Base-by-base conservation (phyloP, 164 flowering plant genomes). In the Aristolochia californica region DNA sequence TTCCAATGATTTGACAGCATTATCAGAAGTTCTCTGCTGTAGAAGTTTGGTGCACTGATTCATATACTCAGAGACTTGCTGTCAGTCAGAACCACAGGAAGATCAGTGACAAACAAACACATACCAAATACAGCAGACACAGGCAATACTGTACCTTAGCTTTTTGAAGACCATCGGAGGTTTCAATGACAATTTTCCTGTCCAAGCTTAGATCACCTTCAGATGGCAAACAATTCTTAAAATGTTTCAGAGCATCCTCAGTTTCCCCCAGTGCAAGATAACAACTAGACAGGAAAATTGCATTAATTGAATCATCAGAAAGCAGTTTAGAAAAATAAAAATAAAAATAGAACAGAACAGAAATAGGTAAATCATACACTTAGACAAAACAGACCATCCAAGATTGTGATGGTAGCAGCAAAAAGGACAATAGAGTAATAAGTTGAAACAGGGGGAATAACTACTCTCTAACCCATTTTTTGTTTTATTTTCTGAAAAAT, bases 231-330 rank as follows among this genome's bases (percentile, higher is more conserved):
- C 80, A 78, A 53, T 72, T 78, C 34, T 58, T 75, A 66, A 74
- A 94, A 72, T 70, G 71, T 56, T 59, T 62, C 18, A 69, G 30
- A 50, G 97, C 97, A 56, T 82, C 68, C 64, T 81, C 87, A 62
- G 78, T 67, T 70, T 94, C 95, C 60, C 99, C 99, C 50, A 94
- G 75, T 48, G 74, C 57, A 69, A 94, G 95, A 77, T 87, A 75
- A 67, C 95, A 88, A 63, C 99, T 94, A 68, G 16, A 62, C 62
- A 56, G 45, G 44, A 9, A 57, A 44, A 34, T 5, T 4, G 40
- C 10, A 34, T 34, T 34, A 34, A 34, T 7, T 2, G 11, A 1
- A 12, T 0, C 10, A 34, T 34, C 40, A 34, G 40, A 34, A 34
- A 34, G 40, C 40, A 34, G 7, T 34, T 34, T 34, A 34, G 9